Evolutionary conservation across 805 yeast genomes (phyloP).

Genomic region (Myxozyma mucilagina): DNA sequence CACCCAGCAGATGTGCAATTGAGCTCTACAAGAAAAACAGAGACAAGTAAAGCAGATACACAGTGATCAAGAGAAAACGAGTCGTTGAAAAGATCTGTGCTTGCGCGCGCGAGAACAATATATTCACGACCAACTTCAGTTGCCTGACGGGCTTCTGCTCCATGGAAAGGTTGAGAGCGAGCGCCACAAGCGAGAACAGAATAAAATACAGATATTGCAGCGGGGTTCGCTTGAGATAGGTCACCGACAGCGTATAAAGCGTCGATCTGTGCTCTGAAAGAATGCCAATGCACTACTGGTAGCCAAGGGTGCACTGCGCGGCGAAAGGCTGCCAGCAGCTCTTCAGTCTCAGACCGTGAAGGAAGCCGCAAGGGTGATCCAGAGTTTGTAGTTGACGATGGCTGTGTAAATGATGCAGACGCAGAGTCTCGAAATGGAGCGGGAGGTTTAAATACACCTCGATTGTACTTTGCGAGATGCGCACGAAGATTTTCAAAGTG

Average conservation of each 20-base stretch:
- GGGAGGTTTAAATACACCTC: constrained; percentile 28
- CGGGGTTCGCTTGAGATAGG: constrained; percentile 12
- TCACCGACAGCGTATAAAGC: constrained; percentile 22
- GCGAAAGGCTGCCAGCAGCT: constrained; percentile 29
- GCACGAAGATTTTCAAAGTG: constrained; percentile 14
- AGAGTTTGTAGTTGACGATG: neutral
- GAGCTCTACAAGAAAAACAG: constrained; percentile 32
- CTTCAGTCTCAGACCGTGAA: constrained; percentile 21
- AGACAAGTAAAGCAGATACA: constrained; percentile 30
- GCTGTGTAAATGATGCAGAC: neutral
- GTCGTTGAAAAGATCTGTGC: constrained; percentile 28
- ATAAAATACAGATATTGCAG: constrained; percentile 32
- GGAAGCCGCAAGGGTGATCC: constrained; percentile 24
- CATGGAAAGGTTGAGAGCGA: constrained; percentile 28
- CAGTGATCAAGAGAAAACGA: constrained; percentile 27
- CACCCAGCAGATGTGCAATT: constrained; percentile 32
- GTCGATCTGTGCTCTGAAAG: constrained; percentile 26
- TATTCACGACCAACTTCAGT: constrained; percentile 21
- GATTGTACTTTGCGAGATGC: constrained; percentile 12
- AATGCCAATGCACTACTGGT: constrained; percentile 36
- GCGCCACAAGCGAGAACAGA: constrained; percentile 36
- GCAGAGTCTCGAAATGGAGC: constrained; percentile 23
- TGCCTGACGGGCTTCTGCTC: constrained; percentile 16
- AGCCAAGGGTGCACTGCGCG: constrained; percentile 35
- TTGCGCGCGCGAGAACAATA: constrained; percentile 7